A percentile compares a stretch with the other conserved stretches of the same genome.
These are phyloP conservation scores for Boletus patriciae DNA, from an alignment of 768 basidiomycete species.

Conservation along the genomic window DNA sequence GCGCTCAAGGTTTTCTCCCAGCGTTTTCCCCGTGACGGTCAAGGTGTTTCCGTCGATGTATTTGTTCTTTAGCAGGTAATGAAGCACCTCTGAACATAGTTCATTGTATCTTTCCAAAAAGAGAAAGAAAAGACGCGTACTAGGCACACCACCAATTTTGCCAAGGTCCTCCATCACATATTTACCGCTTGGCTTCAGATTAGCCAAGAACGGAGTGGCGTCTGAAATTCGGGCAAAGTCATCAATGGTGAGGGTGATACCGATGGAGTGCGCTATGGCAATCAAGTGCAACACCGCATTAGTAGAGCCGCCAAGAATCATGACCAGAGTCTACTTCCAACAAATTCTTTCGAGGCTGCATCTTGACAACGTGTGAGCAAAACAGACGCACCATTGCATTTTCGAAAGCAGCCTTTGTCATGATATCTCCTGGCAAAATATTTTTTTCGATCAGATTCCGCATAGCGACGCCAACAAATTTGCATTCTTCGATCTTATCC, in stretches of 20 bases:
- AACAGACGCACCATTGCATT: slow-evolving; percentile 80
- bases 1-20: slow-evolving; percentile 89
- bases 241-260: slow-evolving; percentile 82
- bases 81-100: slow-evolving; percentile 64
- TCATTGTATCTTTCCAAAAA: background rate
- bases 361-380: slow-evolving; percentile 8
- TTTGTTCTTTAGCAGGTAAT: slow-evolving; percentile 82
- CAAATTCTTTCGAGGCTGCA: slow-evolving; percentile 2
- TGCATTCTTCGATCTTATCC: slow-evolving; percentile 87
- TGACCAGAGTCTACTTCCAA: slow-evolving; percentile 73
- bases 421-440: slow-evolving; percentile 91
- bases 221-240: slow-evolving; percentile 96
- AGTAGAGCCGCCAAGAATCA: slow-evolving; percentile 97
- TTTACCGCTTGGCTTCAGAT: slow-evolving; percentile 95
- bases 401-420: slow-evolving; percentile 95
- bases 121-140: slow-evolving; percentile 46
- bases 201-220: slow-evolving; percentile 89
- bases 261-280: slow-evolving; percentile 95
- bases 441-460: slow-evolving; percentile 85
- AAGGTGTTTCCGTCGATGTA: slow-evolving; percentile 87
- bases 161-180: slow-evolving; percentile 99
- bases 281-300: slow-evolving; percentile 97
- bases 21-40: slow-evolving; percentile 87
- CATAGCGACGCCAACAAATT: slow-evolving; percentile 79
- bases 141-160: slow-evolving; percentile 94